Evolutionary conservation across 2,329 filamentous ascomycete genomes (phyloP), one percentile per base, ranked within the genome.

Genomic region (Pestalotiopsis sp.): DNA sequence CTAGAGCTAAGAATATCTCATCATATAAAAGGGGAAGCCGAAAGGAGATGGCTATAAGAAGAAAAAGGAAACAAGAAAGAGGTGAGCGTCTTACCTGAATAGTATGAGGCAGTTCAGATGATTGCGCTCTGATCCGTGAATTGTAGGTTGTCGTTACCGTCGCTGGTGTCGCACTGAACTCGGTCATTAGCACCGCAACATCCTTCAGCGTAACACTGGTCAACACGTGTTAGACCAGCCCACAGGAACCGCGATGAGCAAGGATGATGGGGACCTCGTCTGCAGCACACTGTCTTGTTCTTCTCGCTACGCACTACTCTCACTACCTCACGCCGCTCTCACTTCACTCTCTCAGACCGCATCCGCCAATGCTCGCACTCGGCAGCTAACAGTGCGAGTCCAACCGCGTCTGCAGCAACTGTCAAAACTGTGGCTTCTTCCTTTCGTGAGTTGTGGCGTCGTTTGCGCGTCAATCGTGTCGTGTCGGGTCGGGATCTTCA

Each of bases 211-310:
- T 52, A 52, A 52, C 20, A 62, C 27, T 4, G 27, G 59, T 20
- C 59, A 23, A 39, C 27, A 31, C 27, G 12, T 39, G 31, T 36
- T 20, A 62, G n/a, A 20, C 59, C 59, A 62, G 31, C 59, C 23
- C 31, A 39, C 59, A 62, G 25, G 59, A 38, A 62, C 27, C 59
- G 59, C 59, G 31, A 62, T 59, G 20, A 56, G 45, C 27, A 58
- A 63, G 58, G n/a, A 59, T 59, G 58, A 63, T 20, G 45, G 66
- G 49, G 36, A 62, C 65, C 65, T 61, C 56, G 57, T 61, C 59
- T 67, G 68, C 68, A 69, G 65, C 68, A 69, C 68, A 64, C 66
- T 69, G 68, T 65, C 38, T 69, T 69, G 68, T 69, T 69, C 68
- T 69, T 67, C 65, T 67, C 65, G 63, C 64, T 58, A 64, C 68